Percentiles rank a stretch among this genome's conserved stretches.
Conservation (phyloP, 2,329 filamentous ascomycete species). For the Magnaporthiopsis rhizophila region DNA sequence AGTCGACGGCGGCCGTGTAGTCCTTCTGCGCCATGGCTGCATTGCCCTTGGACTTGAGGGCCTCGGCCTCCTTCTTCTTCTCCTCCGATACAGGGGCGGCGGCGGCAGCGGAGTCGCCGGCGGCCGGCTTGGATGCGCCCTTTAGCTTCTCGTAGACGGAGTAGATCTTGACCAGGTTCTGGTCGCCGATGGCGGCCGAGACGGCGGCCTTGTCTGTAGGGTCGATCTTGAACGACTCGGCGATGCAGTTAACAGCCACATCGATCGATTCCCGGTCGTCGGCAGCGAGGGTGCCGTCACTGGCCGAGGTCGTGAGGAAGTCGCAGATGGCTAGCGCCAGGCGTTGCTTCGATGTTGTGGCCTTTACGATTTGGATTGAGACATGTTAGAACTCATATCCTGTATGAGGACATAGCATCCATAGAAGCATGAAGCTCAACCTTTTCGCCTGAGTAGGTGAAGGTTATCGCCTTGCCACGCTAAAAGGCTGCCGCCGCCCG, state of each 20-base stretch:
- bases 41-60: conserved; percentile 85
- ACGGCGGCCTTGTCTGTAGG: conserved; percentile 66
- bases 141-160: conserved; percentile 94
- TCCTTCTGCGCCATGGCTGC: conserved; percentile 93
- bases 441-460: neutral
- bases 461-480: too few species aligned
- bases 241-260: conserved; percentile 88
- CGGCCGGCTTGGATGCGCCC: conserved; percentile 34
- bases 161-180: conserved; percentile 88
- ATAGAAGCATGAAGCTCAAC: neutral
- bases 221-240: conserved; percentile 92
- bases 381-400: neutral
- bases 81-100: conserved; percentile 37
- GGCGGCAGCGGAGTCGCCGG: conserved; percentile 25
- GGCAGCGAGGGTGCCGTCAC: conserved; percentile 77
- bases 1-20: conserved; percentile 71
- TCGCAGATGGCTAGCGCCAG: conserved; percentile 96
- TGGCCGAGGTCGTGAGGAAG: conserved; percentile 77
- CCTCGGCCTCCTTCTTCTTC: conserved; percentile 74
- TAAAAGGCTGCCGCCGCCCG: neutral
- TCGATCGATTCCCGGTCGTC: conserved; percentile 94
- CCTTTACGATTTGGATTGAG: conserved; percentile 18
- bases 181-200: conserved; percentile 69
- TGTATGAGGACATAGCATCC: neutral
- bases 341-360: conserved; percentile 60